Conservation (phyloP, 495 filamentous ascomycete genomes). For the Parachaetomium inaequale region DNA sequence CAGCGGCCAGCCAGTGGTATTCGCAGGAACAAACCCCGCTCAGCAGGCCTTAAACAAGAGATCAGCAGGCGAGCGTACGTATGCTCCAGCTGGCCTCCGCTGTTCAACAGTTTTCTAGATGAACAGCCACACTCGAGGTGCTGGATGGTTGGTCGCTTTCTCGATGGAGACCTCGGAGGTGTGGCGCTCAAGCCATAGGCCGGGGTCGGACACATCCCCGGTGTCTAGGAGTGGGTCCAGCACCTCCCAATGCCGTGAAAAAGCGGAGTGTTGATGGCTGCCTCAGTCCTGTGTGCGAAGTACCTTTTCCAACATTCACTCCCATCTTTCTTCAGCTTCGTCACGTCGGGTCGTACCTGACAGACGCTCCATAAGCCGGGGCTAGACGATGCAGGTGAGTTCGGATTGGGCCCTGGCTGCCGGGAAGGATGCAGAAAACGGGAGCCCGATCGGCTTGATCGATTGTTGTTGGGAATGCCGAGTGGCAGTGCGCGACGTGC, state of each 20-base stretch:
- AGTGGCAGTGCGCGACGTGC: not conserved
- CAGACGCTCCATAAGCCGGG: not conserved
- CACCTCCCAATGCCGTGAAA: not conserved
- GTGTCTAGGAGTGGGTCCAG: not conserved
- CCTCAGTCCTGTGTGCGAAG: too few relatives aligned
- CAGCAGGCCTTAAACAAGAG: not conserved
- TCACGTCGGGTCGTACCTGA: not conserved
- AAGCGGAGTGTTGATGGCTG: conserved; percentile 1
- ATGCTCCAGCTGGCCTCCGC: conserved; percentile 3
- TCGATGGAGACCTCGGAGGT: not conserved
- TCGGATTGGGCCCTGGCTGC: not conserved
- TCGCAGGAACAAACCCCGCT: not conserved
- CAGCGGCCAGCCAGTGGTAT: not conserved
- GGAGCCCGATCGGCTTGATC: not conserved
- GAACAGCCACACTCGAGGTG: not conserved
- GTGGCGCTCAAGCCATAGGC: conserved; percentile 1
- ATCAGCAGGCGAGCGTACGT: conserved; percentile 1
- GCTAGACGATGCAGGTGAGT: not conserved
- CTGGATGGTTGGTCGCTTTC: not conserved
- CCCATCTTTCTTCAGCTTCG: too few relatives aligned
- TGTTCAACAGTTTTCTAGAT: not conserved
- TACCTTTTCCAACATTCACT: too few relatives aligned
- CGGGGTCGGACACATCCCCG: not conserved
- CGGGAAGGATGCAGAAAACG: not conserved
- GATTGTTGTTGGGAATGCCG: conserved; percentile 2